phyloP scores from a whole-genome alignment of 148 eudicot species.

The Camellia japonica region DNA sequence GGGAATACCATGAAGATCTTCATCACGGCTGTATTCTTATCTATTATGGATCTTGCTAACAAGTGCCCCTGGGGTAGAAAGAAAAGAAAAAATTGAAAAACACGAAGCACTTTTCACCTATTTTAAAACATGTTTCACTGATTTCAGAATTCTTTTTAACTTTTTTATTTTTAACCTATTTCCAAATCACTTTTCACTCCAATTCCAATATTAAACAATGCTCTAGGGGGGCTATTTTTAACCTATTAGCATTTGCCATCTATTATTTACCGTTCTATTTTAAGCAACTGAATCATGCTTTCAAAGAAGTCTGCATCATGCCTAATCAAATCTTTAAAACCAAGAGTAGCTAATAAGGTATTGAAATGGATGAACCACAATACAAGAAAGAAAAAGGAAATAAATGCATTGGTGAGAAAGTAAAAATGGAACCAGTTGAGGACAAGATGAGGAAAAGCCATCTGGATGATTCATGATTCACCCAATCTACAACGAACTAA shows the following conservation, averaged over 20 bases:
- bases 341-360: not conserved
- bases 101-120: too few relatives aligned
- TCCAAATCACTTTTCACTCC: too few relatives aligned
- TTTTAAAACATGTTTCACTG: too few relatives aligned
- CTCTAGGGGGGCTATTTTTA: too few relatives aligned
- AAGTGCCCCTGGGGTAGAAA: too few relatives aligned
- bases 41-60: too few relatives aligned
- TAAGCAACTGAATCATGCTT: not conserved
- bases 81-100: too few relatives aligned
- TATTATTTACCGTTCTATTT: not conserved
- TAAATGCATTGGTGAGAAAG: not conserved
- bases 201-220: too few relatives aligned
- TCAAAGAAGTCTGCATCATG: not conserved
- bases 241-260: too few relatives aligned
- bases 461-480: not conserved
- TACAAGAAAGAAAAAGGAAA: not conserved
- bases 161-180: too few relatives aligned
- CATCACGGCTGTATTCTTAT: not conserved
- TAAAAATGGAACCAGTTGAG: not conserved
- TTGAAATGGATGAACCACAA: not conserved
- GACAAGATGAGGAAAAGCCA: not conserved
- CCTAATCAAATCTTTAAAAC: not conserved
- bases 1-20: not conserved
- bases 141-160: too few relatives aligned
- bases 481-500: not conserved